Conservation (phyloP, 345 rosid genomes). For the Eucalyptus sp. region DNA sequence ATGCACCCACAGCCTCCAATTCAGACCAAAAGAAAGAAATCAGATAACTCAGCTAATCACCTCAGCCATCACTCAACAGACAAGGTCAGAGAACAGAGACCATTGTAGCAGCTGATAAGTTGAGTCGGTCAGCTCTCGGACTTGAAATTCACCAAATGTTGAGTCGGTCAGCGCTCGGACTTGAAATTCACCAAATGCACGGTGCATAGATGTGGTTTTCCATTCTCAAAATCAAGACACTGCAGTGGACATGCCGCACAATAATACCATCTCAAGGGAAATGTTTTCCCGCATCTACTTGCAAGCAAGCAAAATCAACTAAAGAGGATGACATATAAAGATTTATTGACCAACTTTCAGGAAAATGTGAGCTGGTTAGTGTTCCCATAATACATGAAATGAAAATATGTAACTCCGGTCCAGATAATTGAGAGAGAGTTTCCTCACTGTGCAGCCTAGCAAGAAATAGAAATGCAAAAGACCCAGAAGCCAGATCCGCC, state of each 20-base stretch:
- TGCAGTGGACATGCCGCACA: neutral
- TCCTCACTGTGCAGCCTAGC: neutral
- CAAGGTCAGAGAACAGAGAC: neutral
- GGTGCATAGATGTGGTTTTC: neutral
- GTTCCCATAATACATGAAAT: neutral
- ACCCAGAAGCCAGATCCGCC: neutral
- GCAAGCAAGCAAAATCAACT: neutral
- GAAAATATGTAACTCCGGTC: neutral
- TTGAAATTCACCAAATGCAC: neutral
- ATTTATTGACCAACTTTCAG: neutral
- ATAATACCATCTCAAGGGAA: neutral
- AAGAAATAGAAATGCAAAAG: neutral
- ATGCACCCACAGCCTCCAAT: neutral
- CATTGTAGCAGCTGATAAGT: neutral
- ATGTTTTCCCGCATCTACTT: neutral
- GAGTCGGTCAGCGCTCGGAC: neutral
- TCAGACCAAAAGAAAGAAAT: neutral
- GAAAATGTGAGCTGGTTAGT: neutral
- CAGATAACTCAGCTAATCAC: neutral
- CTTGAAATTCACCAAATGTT: neutral
- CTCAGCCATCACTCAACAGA: neutral
- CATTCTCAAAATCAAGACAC: neutral
- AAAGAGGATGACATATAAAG: neutral
- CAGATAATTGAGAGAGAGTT: neutral
- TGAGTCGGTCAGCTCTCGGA: neutral